Percentiles rank a stretch among this genome's conserved stretches.
Evolutionary conservation across 306 rosid species (phyloP).

Genomic region (Amphicarpaea edgeworthii): DNA sequence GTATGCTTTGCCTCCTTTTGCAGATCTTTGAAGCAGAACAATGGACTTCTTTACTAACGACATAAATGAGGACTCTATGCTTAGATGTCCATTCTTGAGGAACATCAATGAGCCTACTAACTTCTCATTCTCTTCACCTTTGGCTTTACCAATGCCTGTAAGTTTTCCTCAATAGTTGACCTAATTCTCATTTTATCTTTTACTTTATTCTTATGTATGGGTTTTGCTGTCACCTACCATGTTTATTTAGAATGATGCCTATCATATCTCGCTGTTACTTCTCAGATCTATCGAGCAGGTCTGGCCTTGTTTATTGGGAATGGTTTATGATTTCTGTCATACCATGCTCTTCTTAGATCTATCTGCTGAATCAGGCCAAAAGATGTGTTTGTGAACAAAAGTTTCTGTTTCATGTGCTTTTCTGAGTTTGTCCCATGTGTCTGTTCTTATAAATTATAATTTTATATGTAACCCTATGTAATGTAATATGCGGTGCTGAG

Average conservation of each 20-base stretch:
- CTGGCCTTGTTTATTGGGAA: constrained; percentile 22
- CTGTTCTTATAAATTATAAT: constrained; percentile 8
- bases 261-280: neutral
- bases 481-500: constrained; percentile 5
- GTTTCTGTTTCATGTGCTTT: constrained; percentile 17
- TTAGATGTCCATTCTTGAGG: constrained; percentile 92
- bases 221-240: constrained; percentile 21
- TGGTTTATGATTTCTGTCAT: constrained; percentile 17
- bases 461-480: neutral
- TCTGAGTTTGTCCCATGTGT: neutral
- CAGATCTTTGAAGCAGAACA: constrained; percentile 51
- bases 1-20: constrained; percentile 33
- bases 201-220: neutral
- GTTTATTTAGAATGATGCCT: constrained; percentile 37
- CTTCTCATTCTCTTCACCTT: constrained; percentile 80
- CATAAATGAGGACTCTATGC: constrained; percentile 66
- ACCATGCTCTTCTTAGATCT: constrained; percentile 21
- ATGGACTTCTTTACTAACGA: constrained; percentile 76
- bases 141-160: constrained; percentile 86
- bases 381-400: constrained; percentile 19
- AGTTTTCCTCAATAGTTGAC: constrained; percentile 47
- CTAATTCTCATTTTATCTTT: constrained; percentile 23
- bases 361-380: constrained; percentile 22
- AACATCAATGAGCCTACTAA: constrained; percentile 97
- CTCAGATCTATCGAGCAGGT: neutral